Conservation (phyloP, 2,329 filamentous ascomycete species). For the Akanthomyces muscarius region DNA sequence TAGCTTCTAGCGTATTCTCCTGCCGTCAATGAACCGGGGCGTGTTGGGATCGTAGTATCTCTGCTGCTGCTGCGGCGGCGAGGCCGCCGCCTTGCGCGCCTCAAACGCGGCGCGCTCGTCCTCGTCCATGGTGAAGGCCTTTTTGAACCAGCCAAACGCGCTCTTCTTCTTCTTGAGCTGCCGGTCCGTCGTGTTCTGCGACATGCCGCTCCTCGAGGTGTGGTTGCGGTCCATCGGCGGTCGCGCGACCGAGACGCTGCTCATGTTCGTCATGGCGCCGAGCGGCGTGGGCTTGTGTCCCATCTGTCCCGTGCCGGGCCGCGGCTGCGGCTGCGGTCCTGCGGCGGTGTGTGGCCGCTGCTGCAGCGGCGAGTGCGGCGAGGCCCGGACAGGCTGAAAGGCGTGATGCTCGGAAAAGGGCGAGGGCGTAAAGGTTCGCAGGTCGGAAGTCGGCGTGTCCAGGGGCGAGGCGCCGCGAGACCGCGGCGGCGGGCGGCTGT, state of each 20-base stretch:
- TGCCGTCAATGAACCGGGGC: slow-evolving; percentile 55
- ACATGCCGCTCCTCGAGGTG: slow-evolving; percentile 24
- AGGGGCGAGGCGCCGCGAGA: slow-evolving; percentile 1
- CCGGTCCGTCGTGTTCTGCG: slow-evolving; percentile 31
- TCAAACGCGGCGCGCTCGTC: slow-evolving; percentile 59
- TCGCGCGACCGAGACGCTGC: slow-evolving; percentile 48
- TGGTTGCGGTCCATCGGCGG: slow-evolving; percentile 33
- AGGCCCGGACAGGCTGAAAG: slow-evolving; percentile 60
- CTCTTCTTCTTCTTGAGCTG: slow-evolving; percentile 61
- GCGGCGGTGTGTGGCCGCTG: slow-evolving; percentile 53
- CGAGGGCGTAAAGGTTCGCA: slow-evolving; percentile 41
- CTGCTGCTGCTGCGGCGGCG: slow-evolving; percentile 29
- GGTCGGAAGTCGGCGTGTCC: slow-evolving; percentile 35
- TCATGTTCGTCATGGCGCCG: slow-evolving; percentile 54
- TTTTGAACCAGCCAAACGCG: slow-evolving; percentile 65
- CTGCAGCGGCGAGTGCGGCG: slow-evolving; percentile 60
- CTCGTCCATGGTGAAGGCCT: slow-evolving; percentile 62
- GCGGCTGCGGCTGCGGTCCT: slow-evolving; percentile 25
- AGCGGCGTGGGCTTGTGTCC: slow-evolving; percentile 51
- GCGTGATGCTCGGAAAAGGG: slow-evolving; percentile 53
- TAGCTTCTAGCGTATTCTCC: slow-evolving; percentile 36
- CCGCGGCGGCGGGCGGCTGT: slow-evolving; percentile 4
- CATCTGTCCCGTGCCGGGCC: slow-evolving; percentile 33
- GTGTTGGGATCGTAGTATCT: slow-evolving; percentile 48
- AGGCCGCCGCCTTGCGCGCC: slow-evolving; percentile 42